These are phyloP conservation scores for Boeremia exigua DNA, from an alignment of 2,329 filamentous ascomycete species.

Conservation along the genomic window DNA sequence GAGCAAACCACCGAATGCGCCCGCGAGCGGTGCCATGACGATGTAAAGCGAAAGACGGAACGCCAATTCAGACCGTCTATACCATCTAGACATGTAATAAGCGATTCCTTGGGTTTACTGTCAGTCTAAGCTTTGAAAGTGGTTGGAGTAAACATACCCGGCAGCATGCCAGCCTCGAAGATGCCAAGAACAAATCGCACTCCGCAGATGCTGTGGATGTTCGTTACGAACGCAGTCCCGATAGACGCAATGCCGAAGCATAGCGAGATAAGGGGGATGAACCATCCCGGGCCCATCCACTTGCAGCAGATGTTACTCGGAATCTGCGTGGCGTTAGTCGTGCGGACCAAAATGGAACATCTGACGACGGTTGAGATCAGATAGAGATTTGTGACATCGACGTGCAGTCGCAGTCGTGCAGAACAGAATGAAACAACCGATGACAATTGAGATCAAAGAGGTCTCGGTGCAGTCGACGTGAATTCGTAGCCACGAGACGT, in stretches of 20 bases:
- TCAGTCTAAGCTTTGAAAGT: no score
- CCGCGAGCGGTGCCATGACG: conserved; percentile 72
- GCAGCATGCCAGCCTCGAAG: conserved; percentile 75
- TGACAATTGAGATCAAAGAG: no score
- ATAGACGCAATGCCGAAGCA: conserved; percentile 69
- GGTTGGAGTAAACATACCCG: conserved; percentile 74
- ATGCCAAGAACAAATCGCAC: conserved; percentile 70
- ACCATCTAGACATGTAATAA: conserved; percentile 64
- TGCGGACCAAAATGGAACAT: no score
- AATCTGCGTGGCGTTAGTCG: conserved; percentile 63
- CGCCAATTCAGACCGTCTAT: conserved; percentile 70
- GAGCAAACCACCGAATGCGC: conserved; percentile 73
- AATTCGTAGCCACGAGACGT: no score
- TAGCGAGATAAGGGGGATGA: conserved; percentile 67
- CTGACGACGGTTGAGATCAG: no score
- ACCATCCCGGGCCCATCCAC: conserved; percentile 74
- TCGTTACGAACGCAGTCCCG: conserved; percentile 69
- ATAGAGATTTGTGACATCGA: no score
- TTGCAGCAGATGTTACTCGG: conserved; percentile 64
- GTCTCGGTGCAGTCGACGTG: no score
- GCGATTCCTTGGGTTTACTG: no score
- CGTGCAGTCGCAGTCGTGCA: no score
- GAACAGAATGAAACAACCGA: no score
- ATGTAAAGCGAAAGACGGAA: conserved; percentile 73
- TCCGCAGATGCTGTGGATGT: conserved; percentile 59